These are phyloP conservation scores for Saposhnikovia divaricata DNA, from an alignment of 129 eudicot genomes.

Conservation along the genomic window DNA sequence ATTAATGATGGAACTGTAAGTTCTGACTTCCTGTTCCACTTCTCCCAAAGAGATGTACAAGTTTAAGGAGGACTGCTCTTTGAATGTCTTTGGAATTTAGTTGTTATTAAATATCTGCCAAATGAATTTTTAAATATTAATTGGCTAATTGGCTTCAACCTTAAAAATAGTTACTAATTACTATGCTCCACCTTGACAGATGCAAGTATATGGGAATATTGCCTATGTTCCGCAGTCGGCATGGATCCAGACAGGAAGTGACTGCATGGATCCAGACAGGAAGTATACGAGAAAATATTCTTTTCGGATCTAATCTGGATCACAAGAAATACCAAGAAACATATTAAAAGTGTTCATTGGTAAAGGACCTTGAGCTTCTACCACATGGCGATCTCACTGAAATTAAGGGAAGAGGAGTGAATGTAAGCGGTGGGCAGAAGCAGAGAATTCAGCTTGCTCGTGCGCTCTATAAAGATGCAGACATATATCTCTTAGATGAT, in stretches of 20 bases:
- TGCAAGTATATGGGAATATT: conserved; percentile 62
- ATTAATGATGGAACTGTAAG: conserved; percentile 65
- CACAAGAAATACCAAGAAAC: conserved; percentile 55
- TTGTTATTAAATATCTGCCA: not conserved
- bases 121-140: too few species aligned
- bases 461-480: conserved; percentile 86
- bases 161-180: not conserved
- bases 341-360: conserved; percentile 62
- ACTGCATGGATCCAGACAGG: too few species aligned
- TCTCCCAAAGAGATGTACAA: not conserved
- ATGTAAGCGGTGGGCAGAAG: conserved; percentile 96
- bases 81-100: not conserved
- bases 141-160: not conserved
- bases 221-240: conserved; percentile 94
- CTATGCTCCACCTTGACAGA: conserved; percentile 23
- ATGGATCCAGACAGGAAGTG: too few species aligned
- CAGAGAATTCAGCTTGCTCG: conserved; percentile 98
- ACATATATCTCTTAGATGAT: conserved; percentile 90
- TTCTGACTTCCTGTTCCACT: conserved; percentile 2
- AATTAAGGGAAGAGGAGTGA: conserved; percentile 96
- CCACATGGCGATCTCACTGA: conserved; percentile 2
- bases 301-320: conserved; percentile 69
- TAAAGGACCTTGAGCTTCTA: conserved; percentile 60
- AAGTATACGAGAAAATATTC: conserved; percentile 70
- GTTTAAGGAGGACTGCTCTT: not conserved